Evolutionary conservation across 306 rosid genomes (phyloP).

Genomic region (Dryas drummondii): DNA sequence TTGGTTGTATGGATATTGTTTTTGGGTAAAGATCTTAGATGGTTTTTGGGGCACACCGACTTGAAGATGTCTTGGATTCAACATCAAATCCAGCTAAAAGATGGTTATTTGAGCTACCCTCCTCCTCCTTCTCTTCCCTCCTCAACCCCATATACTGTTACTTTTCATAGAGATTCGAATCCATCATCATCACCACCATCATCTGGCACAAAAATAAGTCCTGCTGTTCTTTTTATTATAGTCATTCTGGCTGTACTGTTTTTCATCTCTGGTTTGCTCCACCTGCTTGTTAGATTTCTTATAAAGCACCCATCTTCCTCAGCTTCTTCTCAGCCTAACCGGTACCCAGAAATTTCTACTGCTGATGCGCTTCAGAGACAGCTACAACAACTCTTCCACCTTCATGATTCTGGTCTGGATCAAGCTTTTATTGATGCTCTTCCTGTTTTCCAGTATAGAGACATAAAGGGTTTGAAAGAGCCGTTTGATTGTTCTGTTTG

Average conservation of each 20-base stretch:
- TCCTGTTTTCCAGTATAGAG: constrained; percentile 91
- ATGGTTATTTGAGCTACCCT: constrained; percentile 68
- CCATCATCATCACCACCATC: constrained; percentile 50
- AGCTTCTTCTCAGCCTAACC: constrained; percentile 53
- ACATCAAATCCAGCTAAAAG: constrained; percentile 59
- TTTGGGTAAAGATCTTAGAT: constrained; percentile 30
- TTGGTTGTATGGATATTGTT: constrained; percentile 1
- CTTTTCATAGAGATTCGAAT: constrained; percentile 43
- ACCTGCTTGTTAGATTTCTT: constrained; percentile 90
- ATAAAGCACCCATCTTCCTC: constrained; percentile 75
- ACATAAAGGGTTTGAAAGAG: constrained; percentile 85
- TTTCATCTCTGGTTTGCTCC: constrained; percentile 93
- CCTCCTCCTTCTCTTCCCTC: constrained; percentile 52
- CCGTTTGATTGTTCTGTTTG: constrained; percentile 98
- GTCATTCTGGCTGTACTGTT: constrained; percentile 88
- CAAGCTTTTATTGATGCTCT: constrained; percentile 96
- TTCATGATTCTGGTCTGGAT: constrained; percentile 95
- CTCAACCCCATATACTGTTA: constrained; percentile 42
- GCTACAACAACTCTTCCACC: constrained; percentile 92
- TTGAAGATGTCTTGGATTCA: constrained; percentile 75
- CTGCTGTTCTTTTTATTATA: constrained; percentile 91
- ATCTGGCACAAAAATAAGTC: constrained; percentile 78
- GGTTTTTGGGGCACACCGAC: constrained; percentile 58
- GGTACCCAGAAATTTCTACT: constrained; percentile 70
- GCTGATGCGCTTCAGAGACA: constrained; percentile 94